Evolutionary conservation across 2,329 filamentous ascomycete genomes (phyloP).

Genomic region (Aspergillus puulaauensis): DNA sequence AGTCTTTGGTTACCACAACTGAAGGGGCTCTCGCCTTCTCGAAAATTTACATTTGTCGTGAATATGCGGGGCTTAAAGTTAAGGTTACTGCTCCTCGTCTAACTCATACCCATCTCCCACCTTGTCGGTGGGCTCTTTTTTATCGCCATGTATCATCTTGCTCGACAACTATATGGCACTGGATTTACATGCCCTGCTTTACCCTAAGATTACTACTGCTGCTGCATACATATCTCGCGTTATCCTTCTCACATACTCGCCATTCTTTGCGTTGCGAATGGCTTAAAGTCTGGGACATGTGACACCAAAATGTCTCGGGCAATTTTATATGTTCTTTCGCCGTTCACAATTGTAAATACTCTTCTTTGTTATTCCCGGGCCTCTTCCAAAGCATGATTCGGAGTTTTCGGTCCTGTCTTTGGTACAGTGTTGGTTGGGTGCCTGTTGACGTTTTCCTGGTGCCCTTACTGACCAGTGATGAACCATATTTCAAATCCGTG

Average conservation of each 20-base stretch:
- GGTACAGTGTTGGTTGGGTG: conserved; percentile 1
- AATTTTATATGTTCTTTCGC: neutral
- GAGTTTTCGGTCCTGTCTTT: conserved; percentile 8
- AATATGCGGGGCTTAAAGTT: neutral
- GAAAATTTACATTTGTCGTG: neutral
- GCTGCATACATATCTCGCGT: neutral
- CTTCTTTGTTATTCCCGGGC: conserved; percentile 4
- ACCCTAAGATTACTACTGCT: neutral
- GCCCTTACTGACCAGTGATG: neutral
- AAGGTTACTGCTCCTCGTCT: neutral
- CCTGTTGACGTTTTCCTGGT: neutral
- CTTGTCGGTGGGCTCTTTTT: neutral
- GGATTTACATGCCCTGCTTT: conserved; percentile 19
- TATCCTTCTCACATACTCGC: neutral
- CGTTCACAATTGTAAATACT: conserved; percentile 10
- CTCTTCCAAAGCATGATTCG: conserved; percentile 7
- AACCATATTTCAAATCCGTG: neutral
- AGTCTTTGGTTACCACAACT: neutral
- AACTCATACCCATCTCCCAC: neutral
- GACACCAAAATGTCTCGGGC: neutral
- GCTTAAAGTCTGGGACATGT: neutral
- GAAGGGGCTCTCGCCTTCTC: neutral
- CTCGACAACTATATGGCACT: conserved; percentile 19
- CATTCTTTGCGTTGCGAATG: neutral
- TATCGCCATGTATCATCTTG: conserved; percentile 4